Conservation (phyloP, 495 filamentous ascomycete species). For the Neurospora sublineolata region DNA sequence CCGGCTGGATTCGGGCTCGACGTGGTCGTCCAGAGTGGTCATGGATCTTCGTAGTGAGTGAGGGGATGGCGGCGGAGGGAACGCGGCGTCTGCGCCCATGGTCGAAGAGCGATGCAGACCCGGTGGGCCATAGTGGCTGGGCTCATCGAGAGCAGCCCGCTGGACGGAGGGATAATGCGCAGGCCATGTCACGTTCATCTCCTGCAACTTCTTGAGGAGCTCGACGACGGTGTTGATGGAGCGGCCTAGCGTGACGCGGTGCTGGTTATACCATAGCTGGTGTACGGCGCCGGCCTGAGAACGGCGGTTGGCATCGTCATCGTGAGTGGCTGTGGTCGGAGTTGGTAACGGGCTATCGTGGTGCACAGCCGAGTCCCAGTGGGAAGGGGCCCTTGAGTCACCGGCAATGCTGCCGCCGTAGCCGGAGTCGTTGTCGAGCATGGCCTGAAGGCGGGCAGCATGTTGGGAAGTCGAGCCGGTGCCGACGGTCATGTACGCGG, state of each 20-base stretch:
- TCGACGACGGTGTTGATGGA: conserved; percentile 79
- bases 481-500: conserved; percentile 79
- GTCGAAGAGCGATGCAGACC: conserved; percentile 45
- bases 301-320: conserved; percentile 25
- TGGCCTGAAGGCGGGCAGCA: conserved; percentile 51
- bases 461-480: conserved; percentile 68
- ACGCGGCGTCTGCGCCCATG: conserved; percentile 20
- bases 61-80: conserved; percentile 21
- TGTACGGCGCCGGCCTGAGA: conserved; percentile 36
- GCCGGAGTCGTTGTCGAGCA: conserved; percentile 77
- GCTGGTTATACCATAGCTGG: conserved; percentile 67
- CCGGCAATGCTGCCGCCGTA: conserved; percentile 67
- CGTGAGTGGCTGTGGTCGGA: conserved; percentile 17
- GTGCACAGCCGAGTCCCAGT: conserved; percentile 40
- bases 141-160: conserved; percentile 38
- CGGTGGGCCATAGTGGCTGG: conserved; percentile 23
- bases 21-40: conserved; percentile 51
- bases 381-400: conserved; percentile 17
- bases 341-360: conserved; percentile 48
- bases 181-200: conserved; percentile 85
- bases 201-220: conserved; percentile 62
- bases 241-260: conserved; percentile 71
- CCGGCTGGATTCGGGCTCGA: conserved; percentile 61
- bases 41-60: conserved; percentile 54
- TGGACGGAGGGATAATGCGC: conserved; percentile 88